Conservation (phyloP, 1,284 basidiomycete genomes). For the Boletus albobrunnescens region DNA sequence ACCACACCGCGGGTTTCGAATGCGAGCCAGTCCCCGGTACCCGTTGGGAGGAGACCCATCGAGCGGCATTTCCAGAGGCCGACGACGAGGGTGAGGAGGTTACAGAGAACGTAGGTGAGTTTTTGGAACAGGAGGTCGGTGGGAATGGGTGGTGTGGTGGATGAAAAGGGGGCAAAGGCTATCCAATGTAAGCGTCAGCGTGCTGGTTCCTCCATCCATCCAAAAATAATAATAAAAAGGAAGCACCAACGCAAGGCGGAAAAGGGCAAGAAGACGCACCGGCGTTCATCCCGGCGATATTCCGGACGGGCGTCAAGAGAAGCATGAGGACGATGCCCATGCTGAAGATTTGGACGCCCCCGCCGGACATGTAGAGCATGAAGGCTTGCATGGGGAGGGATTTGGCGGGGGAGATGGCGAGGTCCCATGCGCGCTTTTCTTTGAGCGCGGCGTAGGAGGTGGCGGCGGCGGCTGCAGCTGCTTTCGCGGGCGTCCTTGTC, state of each 20-base stretch:
- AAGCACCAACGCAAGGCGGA: too few species aligned
- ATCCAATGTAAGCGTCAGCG: too few species aligned
- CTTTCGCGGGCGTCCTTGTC: constrained; percentile 42
- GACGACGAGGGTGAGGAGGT: constrained; percentile 69
- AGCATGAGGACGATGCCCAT: constrained; percentile 92
- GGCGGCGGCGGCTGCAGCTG: constrained; percentile 29
- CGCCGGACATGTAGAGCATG: constrained; percentile 95
- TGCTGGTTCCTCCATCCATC: too few species aligned
- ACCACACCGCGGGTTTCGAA: constrained; percentile 79
- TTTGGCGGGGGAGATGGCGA: constrained; percentile 81
- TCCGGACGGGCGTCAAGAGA: constrained; percentile 76
- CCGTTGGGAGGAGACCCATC: constrained; percentile 85
- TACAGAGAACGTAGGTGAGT: constrained; percentile 64
- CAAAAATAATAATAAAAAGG: too few species aligned
- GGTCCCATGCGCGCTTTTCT: constrained; percentile 82
- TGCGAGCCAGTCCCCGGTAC: constrained; percentile 88
- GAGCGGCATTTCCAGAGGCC: constrained; percentile 88
- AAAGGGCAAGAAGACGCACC: constrained; percentile 38
- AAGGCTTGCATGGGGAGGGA: constrained; percentile 90
- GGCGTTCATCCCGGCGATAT: constrained; percentile 69
- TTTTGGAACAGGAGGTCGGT: constrained; percentile 62
- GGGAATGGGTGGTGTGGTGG: constrained; percentile 37
- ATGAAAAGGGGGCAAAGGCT: constrained; percentile 65
- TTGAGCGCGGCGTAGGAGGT: constrained; percentile 66
- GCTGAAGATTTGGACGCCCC: constrained; percentile 89